Conservation (phyloP, 495 filamentous ascomycete genomes). For the Penicillium samsonianum region DNA sequence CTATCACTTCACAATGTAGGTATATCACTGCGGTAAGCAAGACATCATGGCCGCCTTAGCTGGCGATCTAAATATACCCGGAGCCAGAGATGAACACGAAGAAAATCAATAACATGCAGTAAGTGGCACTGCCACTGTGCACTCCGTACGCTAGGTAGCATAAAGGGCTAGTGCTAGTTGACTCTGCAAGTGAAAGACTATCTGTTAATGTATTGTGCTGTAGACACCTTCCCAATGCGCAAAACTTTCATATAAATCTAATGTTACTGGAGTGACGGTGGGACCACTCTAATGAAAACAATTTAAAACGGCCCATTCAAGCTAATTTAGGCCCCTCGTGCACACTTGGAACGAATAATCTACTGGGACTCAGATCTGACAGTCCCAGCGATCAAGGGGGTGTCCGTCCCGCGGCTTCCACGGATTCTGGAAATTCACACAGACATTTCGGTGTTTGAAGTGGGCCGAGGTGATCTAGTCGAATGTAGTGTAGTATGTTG, state of each 20-base stretch:
- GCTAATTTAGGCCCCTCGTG: conserved; percentile 21
- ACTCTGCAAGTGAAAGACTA: neutral
- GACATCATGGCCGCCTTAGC: neutral
- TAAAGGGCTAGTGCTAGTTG: neutral
- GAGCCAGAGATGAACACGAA: neutral
- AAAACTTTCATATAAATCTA: conserved; percentile 3
- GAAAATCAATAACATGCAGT: neutral
- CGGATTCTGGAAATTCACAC: conserved; percentile 6
- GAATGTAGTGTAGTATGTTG: neutral
- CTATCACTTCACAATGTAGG: neutral
- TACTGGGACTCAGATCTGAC: conserved; percentile 13
- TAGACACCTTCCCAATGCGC: conserved; percentile 13
- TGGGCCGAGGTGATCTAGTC: conserved; percentile 8
- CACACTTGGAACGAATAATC: neutral
- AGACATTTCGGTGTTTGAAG: conserved; percentile 11
- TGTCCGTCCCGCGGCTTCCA: conserved; percentile 8
- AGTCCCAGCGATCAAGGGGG: conserved; percentile 11
- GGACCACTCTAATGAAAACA: conserved; percentile 12
- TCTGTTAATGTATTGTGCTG: neutral
- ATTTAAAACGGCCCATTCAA: neutral
- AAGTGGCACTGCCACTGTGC: neutral
- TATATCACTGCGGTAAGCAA: neutral
- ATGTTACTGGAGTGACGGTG: conserved; percentile 19
- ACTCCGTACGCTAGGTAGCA: neutral
- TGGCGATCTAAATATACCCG: conserved; percentile 13